phyloP scores from a whole-genome alignment of 768 basidiomycete species.

The Termitomyces sp. region DNA sequence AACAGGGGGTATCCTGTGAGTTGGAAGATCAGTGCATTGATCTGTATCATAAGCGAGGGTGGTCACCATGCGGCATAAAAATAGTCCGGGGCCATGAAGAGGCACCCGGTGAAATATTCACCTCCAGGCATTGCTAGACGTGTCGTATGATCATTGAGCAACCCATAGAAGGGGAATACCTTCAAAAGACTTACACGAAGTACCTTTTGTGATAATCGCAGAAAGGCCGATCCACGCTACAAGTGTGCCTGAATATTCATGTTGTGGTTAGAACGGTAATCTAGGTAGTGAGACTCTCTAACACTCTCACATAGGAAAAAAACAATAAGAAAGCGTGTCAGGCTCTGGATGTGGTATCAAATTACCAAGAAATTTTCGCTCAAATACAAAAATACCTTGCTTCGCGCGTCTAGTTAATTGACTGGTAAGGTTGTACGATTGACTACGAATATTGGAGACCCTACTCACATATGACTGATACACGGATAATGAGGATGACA shows the following conservation, averaged over 20 bases:
- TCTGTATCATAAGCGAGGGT: background rate
- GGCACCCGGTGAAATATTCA: background rate
- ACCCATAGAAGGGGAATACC: background rate
- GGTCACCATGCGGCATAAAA: background rate
- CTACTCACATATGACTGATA: background rate
- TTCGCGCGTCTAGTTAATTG: background rate
- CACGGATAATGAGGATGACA: conserved; percentile 1
- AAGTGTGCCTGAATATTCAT: background rate
- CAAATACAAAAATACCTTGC: background rate
- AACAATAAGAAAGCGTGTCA: background rate
- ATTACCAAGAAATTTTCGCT: background rate
- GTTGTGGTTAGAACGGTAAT: background rate
- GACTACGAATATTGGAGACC: too few species aligned
- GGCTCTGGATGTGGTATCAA: background rate
- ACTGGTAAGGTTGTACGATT: background rate
- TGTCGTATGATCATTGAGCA: too few species aligned
- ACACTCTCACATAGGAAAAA: background rate
- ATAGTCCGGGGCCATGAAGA: background rate
- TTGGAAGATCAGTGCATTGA: background rate
- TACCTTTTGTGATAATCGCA: background rate
- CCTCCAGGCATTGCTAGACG: background rate
- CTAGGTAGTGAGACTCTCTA: background rate
- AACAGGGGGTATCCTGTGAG: background rate
- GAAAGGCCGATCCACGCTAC: background rate
- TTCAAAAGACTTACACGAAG: background rate